Evolutionary conservation across 1,139 yeast species (phyloP).

Genomic region (Tardiomyces blankii): DNA sequence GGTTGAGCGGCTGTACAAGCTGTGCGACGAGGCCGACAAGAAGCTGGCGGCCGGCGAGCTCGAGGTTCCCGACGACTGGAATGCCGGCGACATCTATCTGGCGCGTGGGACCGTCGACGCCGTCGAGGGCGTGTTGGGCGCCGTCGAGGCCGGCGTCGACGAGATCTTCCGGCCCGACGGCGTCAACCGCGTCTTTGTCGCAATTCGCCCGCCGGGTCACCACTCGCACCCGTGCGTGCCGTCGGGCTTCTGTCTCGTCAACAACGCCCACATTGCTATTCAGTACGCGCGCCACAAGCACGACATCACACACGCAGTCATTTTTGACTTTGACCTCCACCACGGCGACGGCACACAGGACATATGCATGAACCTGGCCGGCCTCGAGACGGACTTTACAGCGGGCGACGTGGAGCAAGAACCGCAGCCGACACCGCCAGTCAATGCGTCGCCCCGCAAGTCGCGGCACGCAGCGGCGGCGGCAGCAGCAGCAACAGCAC

Average conservation of each 20-base stretch:
- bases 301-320: slow-evolving; percentile 70
- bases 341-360: slow-evolving; percentile 94
- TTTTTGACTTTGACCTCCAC: slow-evolving; percentile 74
- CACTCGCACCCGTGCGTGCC: slow-evolving; percentile 82
- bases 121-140: slow-evolving; percentile 69
- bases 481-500: neutral
- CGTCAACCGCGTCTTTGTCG: slow-evolving; percentile 53
- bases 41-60: slow-evolving; percentile 45
- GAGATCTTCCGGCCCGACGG: slow-evolving; percentile 31
- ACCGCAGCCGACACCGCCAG: neutral
- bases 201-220: slow-evolving; percentile 80
- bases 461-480: neutral
- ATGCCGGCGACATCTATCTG: slow-evolving; percentile 72
- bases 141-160: slow-evolving; percentile 67
- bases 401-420: neutral
- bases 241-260: slow-evolving; percentile 77
- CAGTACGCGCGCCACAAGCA: slow-evolving; percentile 63
- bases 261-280: slow-evolving; percentile 73
- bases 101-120: slow-evolving; percentile 61
- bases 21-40: slow-evolving; percentile 49
- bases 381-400: slow-evolving; percentile 30
- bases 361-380: slow-evolving; percentile 74
- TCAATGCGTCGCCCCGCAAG: neutral
- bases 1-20: slow-evolving; percentile 49
- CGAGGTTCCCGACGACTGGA: slow-evolving; percentile 79